Conservation (phyloP, 148 eudicot species). For the Fagopyrum tataricum region DNA sequence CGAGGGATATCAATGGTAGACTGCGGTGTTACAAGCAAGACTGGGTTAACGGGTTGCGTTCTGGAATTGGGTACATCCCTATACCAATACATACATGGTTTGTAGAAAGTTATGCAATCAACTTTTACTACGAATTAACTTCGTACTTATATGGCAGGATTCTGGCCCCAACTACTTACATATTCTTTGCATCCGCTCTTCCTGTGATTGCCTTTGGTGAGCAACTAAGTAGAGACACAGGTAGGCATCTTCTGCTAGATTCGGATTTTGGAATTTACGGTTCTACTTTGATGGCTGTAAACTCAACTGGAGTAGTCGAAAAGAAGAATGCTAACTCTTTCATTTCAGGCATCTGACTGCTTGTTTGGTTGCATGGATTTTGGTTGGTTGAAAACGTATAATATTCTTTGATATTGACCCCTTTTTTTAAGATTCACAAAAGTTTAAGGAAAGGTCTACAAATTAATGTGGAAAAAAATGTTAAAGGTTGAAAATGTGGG, state of each 20-base stretch:
- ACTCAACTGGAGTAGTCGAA: background rate
- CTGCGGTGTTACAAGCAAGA: constrained; percentile 50
- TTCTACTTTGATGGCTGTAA: background rate
- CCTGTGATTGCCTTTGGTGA: constrained; percentile 65
- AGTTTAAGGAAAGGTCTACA: background rate
- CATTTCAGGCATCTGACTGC: background rate
- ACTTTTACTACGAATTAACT: background rate
- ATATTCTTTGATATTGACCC: background rate
- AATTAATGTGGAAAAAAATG: background rate
- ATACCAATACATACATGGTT: background rate
- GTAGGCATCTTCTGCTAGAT: constrained; percentile 18
- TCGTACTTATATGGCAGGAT: constrained; percentile 27
- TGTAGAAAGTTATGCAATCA: background rate
- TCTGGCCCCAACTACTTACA: constrained; percentile 53
- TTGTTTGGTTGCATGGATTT: background rate
- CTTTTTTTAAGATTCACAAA: background rate
- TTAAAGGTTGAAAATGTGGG: constrained; percentile 10
- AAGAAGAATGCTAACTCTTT: background rate
- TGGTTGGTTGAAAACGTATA: background rate
- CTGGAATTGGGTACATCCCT: constrained; percentile 39
- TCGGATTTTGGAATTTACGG: background rate
- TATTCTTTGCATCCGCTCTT: constrained; percentile 63
- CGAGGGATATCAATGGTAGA: constrained; percentile 42
- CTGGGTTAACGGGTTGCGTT: constrained; percentile 45
- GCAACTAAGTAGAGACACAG: constrained; percentile 54